Base-by-base conservation (phyloP, 371 early-diverging fungal species). In the Dipsacomyces acuminosporus region DNA sequence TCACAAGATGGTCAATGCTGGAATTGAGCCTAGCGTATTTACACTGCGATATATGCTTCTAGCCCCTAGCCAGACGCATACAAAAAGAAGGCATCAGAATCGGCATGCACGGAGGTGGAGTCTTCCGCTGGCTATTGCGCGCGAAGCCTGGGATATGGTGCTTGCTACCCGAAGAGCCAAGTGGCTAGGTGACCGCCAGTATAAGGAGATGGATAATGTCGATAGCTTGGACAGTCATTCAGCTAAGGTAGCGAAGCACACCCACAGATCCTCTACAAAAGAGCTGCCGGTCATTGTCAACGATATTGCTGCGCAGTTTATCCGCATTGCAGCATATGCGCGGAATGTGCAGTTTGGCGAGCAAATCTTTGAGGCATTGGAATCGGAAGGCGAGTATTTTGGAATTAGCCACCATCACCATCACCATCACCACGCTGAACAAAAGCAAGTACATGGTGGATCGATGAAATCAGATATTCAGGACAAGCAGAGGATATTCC, bases 261-360 rank as follows among this genome's bases (percentile, higher is more conserved):
- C 7, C 11, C 30, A 30, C 11, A 30, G 30, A n/a, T n/a, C n/a
- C 30, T 30, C 30, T 5, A 11, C 30, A 30, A 35, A 34, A 8
- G 46, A 40, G 21, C 40, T 50, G 23, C 66, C 66, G 9, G 66
- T 65, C 14, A 56, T 65, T 38, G 61, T 61, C 25, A 65, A 61
- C 45, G 66, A 65, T 45, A 41, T 65, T 30, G 61, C 66, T 2
- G 48, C 61, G 21, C 66, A 65, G 56, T 47, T 61, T 26, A 60
- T 65, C 17, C 61, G 66, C 8, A 48, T 60, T 13, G 66, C 66
- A 8, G 61, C 66, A 5, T 47, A 44, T 36, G 66, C 61, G 17
- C 61, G 56, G 18, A 40, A 52, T 13, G 49, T 52, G 15, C 52
- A 52, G 26, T 65, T 65, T 56, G 66, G 66, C 41, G 56, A 65